Conservation (phyloP, 2,329 filamentous ascomycete genomes). For the Orbilia oligospora region DNA sequence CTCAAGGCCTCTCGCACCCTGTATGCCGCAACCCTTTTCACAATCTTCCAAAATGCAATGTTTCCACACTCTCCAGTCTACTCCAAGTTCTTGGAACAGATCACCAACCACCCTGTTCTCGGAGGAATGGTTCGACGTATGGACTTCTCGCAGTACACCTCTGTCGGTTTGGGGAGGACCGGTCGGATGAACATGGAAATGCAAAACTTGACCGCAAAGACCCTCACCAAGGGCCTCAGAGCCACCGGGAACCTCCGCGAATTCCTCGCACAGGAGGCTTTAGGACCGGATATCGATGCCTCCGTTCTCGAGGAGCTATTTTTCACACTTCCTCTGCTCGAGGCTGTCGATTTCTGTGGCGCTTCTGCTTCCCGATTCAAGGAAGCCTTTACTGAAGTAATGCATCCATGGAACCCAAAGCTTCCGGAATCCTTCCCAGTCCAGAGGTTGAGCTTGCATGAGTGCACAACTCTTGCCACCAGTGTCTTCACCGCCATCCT, state of each 20-base stretch:
- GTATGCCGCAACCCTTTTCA: constrained; percentile 79
- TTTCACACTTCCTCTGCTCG: constrained; percentile 75
- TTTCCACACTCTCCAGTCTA: constrained; percentile 88
- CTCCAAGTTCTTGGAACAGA: constrained; percentile 81
- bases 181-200: constrained; percentile 81
- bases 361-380: constrained; percentile 79
- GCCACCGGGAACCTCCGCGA: constrained; percentile 81
- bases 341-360: constrained; percentile 82
- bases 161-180: constrained; percentile 80
- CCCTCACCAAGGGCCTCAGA: constrained; percentile 79
- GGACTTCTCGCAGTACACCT: constrained; percentile 89
- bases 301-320: constrained; percentile 80
- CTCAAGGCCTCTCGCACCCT: constrained; percentile 82
- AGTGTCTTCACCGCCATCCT: constrained; percentile 78
- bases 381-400: constrained; percentile 74
- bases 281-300: constrained; percentile 81
- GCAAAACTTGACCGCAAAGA: constrained; percentile 81
- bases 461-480: constrained; percentile 79
- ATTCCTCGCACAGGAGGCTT: constrained; percentile 83
- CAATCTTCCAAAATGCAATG: constrained; percentile 83
- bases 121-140: constrained; percentile 83
- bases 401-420: constrained; percentile 69
- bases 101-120: constrained; percentile 76
- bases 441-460: constrained; percentile 81
- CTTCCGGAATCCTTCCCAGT: constrained; percentile 74